Evolutionary conservation across 2,329 filamentous ascomycete species (phyloP).

Genomic region (Catunica adiposa): DNA sequence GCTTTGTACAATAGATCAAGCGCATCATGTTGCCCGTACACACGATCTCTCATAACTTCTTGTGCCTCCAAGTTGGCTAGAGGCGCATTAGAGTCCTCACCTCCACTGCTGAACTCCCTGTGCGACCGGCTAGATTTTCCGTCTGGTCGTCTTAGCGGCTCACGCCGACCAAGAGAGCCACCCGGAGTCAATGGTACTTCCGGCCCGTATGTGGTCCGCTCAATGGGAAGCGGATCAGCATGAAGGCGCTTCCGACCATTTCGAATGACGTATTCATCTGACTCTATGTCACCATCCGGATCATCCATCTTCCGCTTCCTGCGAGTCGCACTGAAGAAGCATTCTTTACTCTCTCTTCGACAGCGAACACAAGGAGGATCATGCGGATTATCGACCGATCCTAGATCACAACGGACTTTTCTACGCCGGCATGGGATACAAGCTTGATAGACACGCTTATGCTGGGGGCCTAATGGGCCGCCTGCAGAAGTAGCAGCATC

Average conservation of each 20-base stretch:
- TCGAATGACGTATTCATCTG: conserved; percentile 52
- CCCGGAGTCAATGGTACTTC: conserved; percentile 47
- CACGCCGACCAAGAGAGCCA: conserved; percentile 45
- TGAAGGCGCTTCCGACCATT: conserved; percentile 56
- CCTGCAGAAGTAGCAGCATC: not conserved
- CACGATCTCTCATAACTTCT: conserved; percentile 49
- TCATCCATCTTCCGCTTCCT: conserved; percentile 72
- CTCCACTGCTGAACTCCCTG: conserved; percentile 19
- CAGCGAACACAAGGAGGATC: conserved; percentile 90
- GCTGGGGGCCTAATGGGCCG: conserved; percentile 21
- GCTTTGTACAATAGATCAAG: conserved; percentile 84
- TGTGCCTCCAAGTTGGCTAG: conserved; percentile 49
- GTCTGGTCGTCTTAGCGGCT: conserved; percentile 48
- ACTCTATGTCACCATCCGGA: conserved; percentile 30
- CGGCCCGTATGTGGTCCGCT: conserved; percentile 28
- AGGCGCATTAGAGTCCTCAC: conserved; percentile 41
- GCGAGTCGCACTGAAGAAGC: conserved; percentile 87
- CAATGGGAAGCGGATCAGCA: conserved; percentile 21
- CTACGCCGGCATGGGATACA: conserved; percentile 45
- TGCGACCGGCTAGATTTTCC: conserved; percentile 21
- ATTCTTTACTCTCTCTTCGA: conserved; percentile 86
- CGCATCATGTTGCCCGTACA: conserved; percentile 86
- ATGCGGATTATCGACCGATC: conserved; percentile 79
- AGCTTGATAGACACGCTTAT: conserved; percentile 47
- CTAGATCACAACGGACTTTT: conserved; percentile 46